Evolutionary conservation across 768 basidiomycete genomes (phyloP).

Genomic region (Cubamyces lactineus): DNA sequence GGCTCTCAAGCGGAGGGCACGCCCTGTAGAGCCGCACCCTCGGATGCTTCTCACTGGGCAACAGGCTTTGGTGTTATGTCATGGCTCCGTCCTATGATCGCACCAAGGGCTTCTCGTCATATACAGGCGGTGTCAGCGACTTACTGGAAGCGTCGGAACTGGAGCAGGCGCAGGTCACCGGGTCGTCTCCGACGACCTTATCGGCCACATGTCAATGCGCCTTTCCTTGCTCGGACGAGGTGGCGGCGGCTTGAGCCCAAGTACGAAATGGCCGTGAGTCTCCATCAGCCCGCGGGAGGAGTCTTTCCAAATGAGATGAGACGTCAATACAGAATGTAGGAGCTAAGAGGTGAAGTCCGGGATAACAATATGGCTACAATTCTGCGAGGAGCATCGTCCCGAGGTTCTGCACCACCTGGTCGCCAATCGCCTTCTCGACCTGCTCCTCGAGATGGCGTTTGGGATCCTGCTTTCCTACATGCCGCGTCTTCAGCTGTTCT

Average conservation of each 20-base stretch:
- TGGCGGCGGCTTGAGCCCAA: slow-evolving; percentile 7
- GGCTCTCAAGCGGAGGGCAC: background rate
- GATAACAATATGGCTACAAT: slow-evolving; percentile 51
- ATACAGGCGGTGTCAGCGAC: background rate
- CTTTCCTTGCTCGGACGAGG: slow-evolving; percentile 1
- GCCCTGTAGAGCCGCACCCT: background rate
- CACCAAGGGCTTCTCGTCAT: slow-evolving; percentile 16
- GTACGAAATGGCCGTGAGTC: background rate
- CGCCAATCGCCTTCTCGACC: slow-evolving; percentile 97
- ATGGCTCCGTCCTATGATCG: slow-evolving; percentile 23
- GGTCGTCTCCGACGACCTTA: slow-evolving; percentile 11
- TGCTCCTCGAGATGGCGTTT: slow-evolving; percentile 98
- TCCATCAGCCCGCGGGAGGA: background rate
- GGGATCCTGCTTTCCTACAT: slow-evolving; percentile 97
- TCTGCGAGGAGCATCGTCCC: slow-evolving; percentile 95
- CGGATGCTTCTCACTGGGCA: background rate
- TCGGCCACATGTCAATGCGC: background rate
- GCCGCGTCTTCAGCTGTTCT: slow-evolving; percentile 95
- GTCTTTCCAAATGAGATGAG: slow-evolving; percentile 7
- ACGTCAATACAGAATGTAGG: slow-evolving; percentile 16
- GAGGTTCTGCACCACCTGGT: slow-evolving; percentile 94
- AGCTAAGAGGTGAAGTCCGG: slow-evolving; percentile 22
- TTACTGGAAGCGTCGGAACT: slow-evolving; percentile 3
- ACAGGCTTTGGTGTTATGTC: slow-evolving; percentile 17
- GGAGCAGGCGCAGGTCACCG: slow-evolving; percentile 15